Conservation (phyloP, 495 filamentous ascomycete genomes). For the Pyrenula aspistea region DNA sequence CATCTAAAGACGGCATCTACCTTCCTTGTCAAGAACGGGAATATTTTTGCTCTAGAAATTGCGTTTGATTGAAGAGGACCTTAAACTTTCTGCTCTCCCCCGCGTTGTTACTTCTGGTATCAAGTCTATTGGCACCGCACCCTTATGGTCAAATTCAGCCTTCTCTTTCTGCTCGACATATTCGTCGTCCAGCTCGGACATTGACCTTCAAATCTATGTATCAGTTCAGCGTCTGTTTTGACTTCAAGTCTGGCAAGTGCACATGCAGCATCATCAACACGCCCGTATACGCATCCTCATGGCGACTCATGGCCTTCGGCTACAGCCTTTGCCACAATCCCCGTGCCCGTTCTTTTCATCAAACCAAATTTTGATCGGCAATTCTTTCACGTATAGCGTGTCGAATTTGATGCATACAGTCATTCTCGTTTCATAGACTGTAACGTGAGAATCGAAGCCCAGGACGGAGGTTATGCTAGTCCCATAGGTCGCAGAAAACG, state of each 20-base stretch:
- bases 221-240: constrained; percentile 40
- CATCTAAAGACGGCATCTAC: neutral
- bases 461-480: constrained; percentile 40
- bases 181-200: neutral
- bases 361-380: constrained; percentile 35
- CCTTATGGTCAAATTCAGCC: neutral
- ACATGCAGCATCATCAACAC: constrained; percentile 37
- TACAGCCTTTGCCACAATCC: constrained; percentile 17
- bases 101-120: neutral
- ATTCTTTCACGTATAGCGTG: constrained; percentile 35
- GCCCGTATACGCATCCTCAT: constrained; percentile 38
- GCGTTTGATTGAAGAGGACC: too few species aligned
- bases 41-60: too few species aligned
- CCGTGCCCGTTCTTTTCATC: constrained; percentile 28
- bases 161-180: neutral
- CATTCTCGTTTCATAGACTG: constrained; percentile 38
- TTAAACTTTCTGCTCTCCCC: neutral
- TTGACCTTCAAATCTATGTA: constrained; percentile 33
- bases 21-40: too few species aligned
- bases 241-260: constrained; percentile 26
- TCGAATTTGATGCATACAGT: constrained; percentile 37
- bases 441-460: constrained; percentile 43
- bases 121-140: neutral
- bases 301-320: constrained; percentile 26
- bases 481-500: constrained; percentile 43